phyloP scores from a whole-genome alignment of 2,329 filamentous ascomycete species.

The Polytolypa hystricis region DNA sequence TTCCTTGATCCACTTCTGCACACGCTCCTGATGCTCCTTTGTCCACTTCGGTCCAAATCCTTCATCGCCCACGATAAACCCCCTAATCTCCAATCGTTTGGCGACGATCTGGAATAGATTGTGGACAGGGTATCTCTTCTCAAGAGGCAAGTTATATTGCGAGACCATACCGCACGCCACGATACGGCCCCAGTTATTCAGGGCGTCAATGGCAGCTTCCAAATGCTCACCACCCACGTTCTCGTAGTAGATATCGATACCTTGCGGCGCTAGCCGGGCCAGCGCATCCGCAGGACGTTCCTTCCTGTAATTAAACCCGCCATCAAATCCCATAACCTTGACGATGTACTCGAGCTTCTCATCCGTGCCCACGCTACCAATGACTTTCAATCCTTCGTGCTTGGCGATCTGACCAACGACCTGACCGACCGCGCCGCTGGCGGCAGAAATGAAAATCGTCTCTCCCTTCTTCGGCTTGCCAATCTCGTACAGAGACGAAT shows the following conservation, averaged over 20 bases:
- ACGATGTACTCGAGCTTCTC: slow-evolving; percentile 67
- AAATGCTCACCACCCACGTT: slow-evolving; percentile 69
- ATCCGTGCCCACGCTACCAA: slow-evolving; percentile 69
- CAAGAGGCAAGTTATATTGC: slow-evolving; percentile 56
- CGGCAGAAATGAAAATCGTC: slow-evolving; percentile 72
- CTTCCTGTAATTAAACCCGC: slow-evolving; percentile 80
- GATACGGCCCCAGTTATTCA: slow-evolving; percentile 58
- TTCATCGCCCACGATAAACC: slow-evolving; percentile 61
- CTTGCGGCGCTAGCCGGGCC: slow-evolving; percentile 58
- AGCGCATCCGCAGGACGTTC: slow-evolving; percentile 60
- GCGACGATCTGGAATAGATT: slow-evolving; percentile 54
- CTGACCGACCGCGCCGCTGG: slow-evolving; percentile 71
- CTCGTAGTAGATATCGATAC: slow-evolving; percentile 75
- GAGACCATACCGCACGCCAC: slow-evolving; percentile 58
- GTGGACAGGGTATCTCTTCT: slow-evolving; percentile 53
- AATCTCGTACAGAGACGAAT: slow-evolving; percentile 62
- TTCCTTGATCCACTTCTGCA: slow-evolving; percentile 65
- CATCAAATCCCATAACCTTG: slow-evolving; percentile 59
- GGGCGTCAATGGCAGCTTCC: slow-evolving; percentile 51
- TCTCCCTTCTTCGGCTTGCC: slow-evolving; percentile 65
- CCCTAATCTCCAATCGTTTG: slow-evolving; percentile 57
- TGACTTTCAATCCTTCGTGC: slow-evolving; percentile 65
- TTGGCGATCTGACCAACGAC: slow-evolving; percentile 76
- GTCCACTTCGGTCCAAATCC: slow-evolving; percentile 56
- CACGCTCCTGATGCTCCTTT: slow-evolving; percentile 62